phyloP scores from a whole-genome alignment of 345 rosid genomes.

The Sisymbrium irio region DNA sequence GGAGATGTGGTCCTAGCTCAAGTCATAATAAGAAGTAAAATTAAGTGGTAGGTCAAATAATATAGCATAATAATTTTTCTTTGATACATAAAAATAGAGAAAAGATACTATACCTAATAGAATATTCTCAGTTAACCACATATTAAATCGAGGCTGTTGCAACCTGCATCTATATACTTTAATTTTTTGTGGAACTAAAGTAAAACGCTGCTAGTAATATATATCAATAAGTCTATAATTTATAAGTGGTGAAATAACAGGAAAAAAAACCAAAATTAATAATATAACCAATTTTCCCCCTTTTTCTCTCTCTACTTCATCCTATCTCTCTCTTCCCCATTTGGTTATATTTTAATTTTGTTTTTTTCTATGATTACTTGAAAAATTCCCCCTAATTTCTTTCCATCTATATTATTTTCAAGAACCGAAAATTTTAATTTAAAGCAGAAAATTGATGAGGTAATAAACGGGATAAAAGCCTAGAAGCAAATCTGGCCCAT shows the following conservation, averaged over 20 bases:
- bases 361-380: too few relatives aligned
- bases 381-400: too few relatives aligned
- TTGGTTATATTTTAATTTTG: too few relatives aligned
- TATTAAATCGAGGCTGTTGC: not conserved
- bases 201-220: not conserved
- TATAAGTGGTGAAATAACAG: too few relatives aligned
- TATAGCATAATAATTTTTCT: not conserved
- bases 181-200: not conserved
- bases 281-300: too few relatives aligned
- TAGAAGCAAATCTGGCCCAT: not conserved
- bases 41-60: conserved; percentile 4
- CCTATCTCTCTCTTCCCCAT: too few relatives aligned
- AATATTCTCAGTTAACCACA: conserved; percentile 18
- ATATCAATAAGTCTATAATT: not conserved
- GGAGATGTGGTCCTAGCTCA: conserved; percentile 26
- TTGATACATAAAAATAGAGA: not conserved
- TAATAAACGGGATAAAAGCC: conserved; percentile 1
- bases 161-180: not conserved
- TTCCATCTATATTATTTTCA: not conserved
- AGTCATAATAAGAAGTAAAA: conserved; percentile 4
- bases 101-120: conserved; percentile 1
- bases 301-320: too few relatives aligned
- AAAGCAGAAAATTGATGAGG: not conserved
- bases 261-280: too few relatives aligned
- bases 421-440: not conserved